Percentiles rank a stretch among this genome's conserved stretches.
Evolutionary conservation across 768 basidiomycete species (phyloP).

Genomic region (Rhodotorula toruloides): DNA sequence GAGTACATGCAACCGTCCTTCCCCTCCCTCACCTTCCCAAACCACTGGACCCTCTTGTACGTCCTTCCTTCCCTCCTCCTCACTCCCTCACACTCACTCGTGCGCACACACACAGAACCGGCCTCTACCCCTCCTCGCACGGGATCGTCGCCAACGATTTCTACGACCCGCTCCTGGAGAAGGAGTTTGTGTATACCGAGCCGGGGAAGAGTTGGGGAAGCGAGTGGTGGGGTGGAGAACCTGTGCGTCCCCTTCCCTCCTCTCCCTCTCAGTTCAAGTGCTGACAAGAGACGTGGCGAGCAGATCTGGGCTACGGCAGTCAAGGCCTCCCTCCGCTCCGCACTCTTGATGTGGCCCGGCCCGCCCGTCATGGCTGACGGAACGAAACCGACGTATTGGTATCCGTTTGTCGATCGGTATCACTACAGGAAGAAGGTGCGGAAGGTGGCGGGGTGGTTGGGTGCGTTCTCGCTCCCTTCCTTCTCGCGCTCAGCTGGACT

Average conservation of each 20-base stretch:
- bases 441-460: slow-evolving; percentile 75
- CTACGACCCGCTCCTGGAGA: slow-evolving; percentile 64
- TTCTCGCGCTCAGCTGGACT: slow-evolving; percentile 59
- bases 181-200: slow-evolving; percentile 68
- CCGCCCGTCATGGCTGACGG: slow-evolving; percentile 67
- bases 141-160: slow-evolving; percentile 90
- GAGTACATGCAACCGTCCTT: slow-evolving; percentile 83
- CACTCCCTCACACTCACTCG: slow-evolving; percentile 12
- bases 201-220: slow-evolving; percentile 61
- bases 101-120: slow-evolving; percentile 58
- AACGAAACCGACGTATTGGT: slow-evolving; percentile 63
- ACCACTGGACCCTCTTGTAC: slow-evolving; percentile 84
- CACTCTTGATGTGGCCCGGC: slow-evolving; percentile 90
- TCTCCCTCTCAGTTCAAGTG: slow-evolving; percentile 2
- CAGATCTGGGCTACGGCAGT: slow-evolving; percentile 88
- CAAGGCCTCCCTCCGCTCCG: slow-evolving; percentile 66
- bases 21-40: slow-evolving; percentile 88
- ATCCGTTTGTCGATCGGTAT: slow-evolving; percentile 54
- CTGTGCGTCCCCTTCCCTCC: slow-evolving; percentile 54
- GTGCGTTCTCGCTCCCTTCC: slow-evolving; percentile 61
- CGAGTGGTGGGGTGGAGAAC: slow-evolving; percentile 83
- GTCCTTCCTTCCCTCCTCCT: slow-evolving; percentile 32
- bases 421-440: slow-evolving; percentile 65
- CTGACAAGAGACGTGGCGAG: too few relatives aligned
- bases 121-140: slow-evolving; percentile 80